Evolutionary conservation across 2,329 filamentous ascomycete genomes (phyloP), one percentile per base, ranked within the genome.

Genomic region (Venturiaceae sp.): DNA sequence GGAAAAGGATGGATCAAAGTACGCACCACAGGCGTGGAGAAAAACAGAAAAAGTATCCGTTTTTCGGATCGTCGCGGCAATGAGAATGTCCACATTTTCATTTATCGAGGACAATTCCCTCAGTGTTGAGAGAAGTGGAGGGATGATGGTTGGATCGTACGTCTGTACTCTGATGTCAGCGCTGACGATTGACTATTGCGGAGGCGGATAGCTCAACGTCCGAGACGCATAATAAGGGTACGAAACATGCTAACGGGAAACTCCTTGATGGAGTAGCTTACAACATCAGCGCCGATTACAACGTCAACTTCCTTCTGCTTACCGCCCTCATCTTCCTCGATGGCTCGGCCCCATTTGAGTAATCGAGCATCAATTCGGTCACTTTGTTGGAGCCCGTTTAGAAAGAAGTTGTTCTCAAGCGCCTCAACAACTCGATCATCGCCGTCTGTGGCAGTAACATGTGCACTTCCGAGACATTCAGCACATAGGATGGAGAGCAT

Each of bases 401-500:
- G 73, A 62, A 82, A 84, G 36, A 89, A 72, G 63, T 87, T 92
- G 44, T 83, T 83, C 1, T 80, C 78, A 36, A 92, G 74, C 36
- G 81, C 80, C 65, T 84, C 81, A 54, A 90, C 81, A 1, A 92
- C 86, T 57, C 85, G 83, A 64, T 85, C 82, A 14, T 87, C 87
- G 2, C 88, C 88, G 66, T 94, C 89, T 0, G 88, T 89, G 2
- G 85, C 83, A 5, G 87, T 76, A 23, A 87, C 82, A 55, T 83
- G 79, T 0, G 71, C 67, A 0, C 85, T 79, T 5, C 70, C 75
- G 0, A 92, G 77, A 66, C 84, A 75, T 63, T 85, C 87, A n/a
- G 84, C 82, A 62, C 87, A 90, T 0, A 92, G 74, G 13, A 92
- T 82, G 0, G 87, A 86, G 1, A 91, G 71, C 66, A 90, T 87